Evolutionary conservation across 352 stramenopile genomes (phyloP).

Genomic region (Pythium aristosporum): DNA sequence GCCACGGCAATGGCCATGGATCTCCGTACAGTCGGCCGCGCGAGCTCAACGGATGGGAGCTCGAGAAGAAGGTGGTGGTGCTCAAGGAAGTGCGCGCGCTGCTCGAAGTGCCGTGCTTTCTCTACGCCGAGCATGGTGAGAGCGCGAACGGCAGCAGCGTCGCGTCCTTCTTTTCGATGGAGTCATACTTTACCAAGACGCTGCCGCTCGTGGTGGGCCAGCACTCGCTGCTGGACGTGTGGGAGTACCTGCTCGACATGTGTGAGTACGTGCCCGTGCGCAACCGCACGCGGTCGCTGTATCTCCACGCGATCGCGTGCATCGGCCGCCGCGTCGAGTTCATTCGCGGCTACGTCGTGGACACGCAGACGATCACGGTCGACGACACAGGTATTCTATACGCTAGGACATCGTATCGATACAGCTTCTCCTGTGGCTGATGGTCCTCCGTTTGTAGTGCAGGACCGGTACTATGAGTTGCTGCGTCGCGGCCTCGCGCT

Average conservation of each 20-base stretch:
- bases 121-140: constrained; percentile 70
- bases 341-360: constrained; percentile 60
- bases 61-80: constrained; percentile 77
- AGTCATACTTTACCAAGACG: constrained; percentile 78
- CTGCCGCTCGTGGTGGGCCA: constrained; percentile 66
- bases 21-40: constrained; percentile 24
- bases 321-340: constrained; percentile 82
- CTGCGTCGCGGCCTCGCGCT: constrained; percentile 58
- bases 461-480: constrained; percentile 59
- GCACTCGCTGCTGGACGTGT: constrained; percentile 70
- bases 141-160: constrained; percentile 3
- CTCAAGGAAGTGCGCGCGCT: constrained; percentile 60
- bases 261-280: constrained; percentile 71
- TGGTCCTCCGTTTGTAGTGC: constrained; percentile 25
- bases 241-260: constrained; percentile 84
- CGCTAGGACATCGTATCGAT: neutral
- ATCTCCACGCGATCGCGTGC: constrained; percentile 67
- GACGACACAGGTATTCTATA: constrained; percentile 32
- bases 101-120: constrained; percentile 69
- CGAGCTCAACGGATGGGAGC: constrained; percentile 70
- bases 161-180: constrained; percentile 33
- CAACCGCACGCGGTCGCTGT: constrained; percentile 68
- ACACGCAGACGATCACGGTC: constrained; percentile 51
- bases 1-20: constrained; percentile 18
- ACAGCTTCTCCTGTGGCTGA: neutral